A percentile compares a stretch with the other conserved stretches of the same genome.
Evolutionary conservation across 805 yeast genomes (phyloP).

Genomic region (Grigorovia yakushimaensis): DNA sequence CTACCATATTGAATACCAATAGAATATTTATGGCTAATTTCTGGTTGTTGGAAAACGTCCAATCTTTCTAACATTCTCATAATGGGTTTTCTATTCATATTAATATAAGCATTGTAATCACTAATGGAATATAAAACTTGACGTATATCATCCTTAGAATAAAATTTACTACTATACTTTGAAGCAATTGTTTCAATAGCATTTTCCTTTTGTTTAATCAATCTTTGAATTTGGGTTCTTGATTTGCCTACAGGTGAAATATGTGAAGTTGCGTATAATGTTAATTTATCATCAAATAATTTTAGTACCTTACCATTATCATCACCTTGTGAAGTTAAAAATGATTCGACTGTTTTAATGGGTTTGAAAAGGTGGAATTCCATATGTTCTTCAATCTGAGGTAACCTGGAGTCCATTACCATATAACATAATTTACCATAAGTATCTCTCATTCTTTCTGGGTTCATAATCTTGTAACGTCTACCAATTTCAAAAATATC

Average conservation of each 20-base stretch:
- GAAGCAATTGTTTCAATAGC: constrained; percentile 53
- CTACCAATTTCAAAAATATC: constrained; percentile 67
- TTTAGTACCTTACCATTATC: constrained; percentile 30
- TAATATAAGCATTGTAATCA: constrained; percentile 64
- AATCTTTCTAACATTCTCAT: constrained; percentile 48
- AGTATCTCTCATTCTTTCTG: constrained; percentile 68
- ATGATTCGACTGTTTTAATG: constrained; percentile 48
- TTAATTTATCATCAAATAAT: constrained; percentile 47
- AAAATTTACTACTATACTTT: constrained; percentile 35
- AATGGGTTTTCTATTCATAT: constrained; percentile 61
- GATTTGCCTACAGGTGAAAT: constrained; percentile 51
- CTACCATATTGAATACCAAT: constrained; percentile 59
- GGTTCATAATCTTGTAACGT: constrained; percentile 75
- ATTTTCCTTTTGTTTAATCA: constrained; percentile 56
- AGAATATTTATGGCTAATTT: constrained; percentile 32
- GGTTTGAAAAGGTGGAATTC: constrained; percentile 72
- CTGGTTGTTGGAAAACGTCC: constrained; percentile 38
- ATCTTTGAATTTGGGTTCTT: constrained; percentile 43
- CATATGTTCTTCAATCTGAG: constrained; percentile 60
- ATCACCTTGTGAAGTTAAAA: constrained; percentile 34
- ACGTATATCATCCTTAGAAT: constrained; percentile 52
- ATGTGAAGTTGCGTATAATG: constrained; percentile 58
- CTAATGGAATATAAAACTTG: constrained; percentile 70
- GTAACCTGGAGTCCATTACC: constrained; percentile 74
- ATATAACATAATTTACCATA: constrained; percentile 75